Conservation (phyloP, 257 asterid genomes). For the Solanum stenotomum region DNA sequence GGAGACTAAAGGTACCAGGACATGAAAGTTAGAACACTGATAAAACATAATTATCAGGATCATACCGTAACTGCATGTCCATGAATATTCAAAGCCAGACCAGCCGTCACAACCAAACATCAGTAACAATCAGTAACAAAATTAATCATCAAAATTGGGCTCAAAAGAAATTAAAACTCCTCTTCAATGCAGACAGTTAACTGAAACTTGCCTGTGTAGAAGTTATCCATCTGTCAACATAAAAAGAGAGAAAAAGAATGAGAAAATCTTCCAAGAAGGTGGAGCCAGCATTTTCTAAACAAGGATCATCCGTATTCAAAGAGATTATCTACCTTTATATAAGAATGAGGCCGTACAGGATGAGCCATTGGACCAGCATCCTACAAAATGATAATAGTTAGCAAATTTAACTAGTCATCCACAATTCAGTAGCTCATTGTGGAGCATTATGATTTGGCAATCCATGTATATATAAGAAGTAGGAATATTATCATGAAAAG, state of each 20-base stretch:
- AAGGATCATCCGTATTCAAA: not conserved
- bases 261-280: slow-evolving; percentile 1
- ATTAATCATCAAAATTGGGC: not conserved
- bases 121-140: slow-evolving; percentile 9
- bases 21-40: not conserved
- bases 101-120: slow-evolving; percentile 12
- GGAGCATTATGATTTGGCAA: not conserved
- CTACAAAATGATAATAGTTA: slow-evolving; percentile 22
- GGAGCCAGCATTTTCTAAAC: not conserved
- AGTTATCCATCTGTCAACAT: slow-evolving; percentile 70
- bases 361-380: slow-evolving; percentile 95
- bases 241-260: slow-evolving; percentile 8
- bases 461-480: not conserved
- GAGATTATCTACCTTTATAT: slow-evolving; percentile 47
- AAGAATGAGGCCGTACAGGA: slow-evolving; percentile 83
- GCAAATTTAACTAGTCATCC: not conserved
- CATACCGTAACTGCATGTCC: slow-evolving; percentile 68
- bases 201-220: slow-evolving; percentile 63
- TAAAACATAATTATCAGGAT: not conserved
- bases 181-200: not conserved
- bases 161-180: not conserved
- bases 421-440: not conserved
- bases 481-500: not conserved
- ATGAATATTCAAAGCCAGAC: slow-evolving; percentile 23
- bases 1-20: not conserved